These are phyloP conservation scores for Vachellia collinsii DNA, from an alignment of 306 rosid species.

Conservation along the genomic window DNA sequence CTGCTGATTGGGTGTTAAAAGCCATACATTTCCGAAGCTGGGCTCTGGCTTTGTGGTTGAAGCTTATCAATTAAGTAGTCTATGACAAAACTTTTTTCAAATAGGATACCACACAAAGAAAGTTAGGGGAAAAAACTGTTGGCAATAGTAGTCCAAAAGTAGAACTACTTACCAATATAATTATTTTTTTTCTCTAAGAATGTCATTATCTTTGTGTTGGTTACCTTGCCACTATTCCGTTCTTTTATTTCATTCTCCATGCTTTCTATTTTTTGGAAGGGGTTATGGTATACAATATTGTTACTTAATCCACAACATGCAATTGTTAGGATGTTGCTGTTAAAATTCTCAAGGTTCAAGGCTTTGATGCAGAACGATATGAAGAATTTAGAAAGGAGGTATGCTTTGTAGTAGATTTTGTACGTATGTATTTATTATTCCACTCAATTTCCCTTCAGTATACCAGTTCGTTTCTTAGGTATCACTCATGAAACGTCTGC, in stretches of 20 bases:
- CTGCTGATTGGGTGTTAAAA: neutral
- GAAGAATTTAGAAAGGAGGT: slow-evolving; percentile 90
- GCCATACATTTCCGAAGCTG: neutral
- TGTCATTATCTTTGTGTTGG: slow-evolving; percentile 2
- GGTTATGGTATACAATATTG: neutral
- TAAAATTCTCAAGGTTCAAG: slow-evolving; percentile 89
- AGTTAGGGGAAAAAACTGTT: neutral
- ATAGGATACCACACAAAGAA: neutral
- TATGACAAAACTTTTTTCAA: neutral
- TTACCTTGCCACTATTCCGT: slow-evolving; percentile 19
- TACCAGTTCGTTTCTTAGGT: slow-evolving; percentile 60
- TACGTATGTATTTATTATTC: neutral
- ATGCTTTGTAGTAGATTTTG: slow-evolving; percentile 28
- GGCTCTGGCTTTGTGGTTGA: neutral
- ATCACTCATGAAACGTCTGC: slow-evolving; percentile 82
- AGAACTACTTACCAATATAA: neutral
- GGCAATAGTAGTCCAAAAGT: neutral
- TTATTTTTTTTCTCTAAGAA: neutral
- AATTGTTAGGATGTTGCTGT: slow-evolving; percentile 88
- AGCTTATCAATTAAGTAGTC: neutral
- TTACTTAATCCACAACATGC: slow-evolving; percentile 35
- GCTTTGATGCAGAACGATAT: slow-evolving; percentile 69
- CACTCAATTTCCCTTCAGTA: slow-evolving; percentile 33
- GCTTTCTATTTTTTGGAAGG: neutral
- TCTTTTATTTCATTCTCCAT: neutral